Percentiles rank a stretch among this genome's conserved stretches.
Evolutionary conservation across 2,329 filamentous ascomycete species (phyloP).

Genomic region (Thelonectria rubi): DNA sequence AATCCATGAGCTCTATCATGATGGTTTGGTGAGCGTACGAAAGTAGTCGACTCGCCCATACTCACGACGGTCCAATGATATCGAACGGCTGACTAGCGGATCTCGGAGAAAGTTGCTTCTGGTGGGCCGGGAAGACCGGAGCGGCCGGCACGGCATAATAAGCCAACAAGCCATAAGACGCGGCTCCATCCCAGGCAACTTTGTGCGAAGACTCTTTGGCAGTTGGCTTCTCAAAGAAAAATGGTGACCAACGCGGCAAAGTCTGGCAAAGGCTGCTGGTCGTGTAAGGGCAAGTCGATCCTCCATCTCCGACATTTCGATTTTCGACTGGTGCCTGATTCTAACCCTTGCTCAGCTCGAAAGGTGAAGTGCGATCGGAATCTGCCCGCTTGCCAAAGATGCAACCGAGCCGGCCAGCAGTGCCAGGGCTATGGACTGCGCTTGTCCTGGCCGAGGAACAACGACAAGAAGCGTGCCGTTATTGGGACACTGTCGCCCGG

Average conservation of each 20-base stretch:
- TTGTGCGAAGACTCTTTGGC: constrained; percentile 1
- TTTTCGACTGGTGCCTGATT: too few species aligned
- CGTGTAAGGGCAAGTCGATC: constrained; percentile 27
- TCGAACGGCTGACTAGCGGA: not conserved
- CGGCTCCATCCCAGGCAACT: constrained; percentile 18
- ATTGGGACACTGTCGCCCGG: not conserved
- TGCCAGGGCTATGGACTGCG: constrained; percentile 31
- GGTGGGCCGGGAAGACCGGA: constrained; percentile 6
- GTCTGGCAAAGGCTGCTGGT: constrained; percentile 33
- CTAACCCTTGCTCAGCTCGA: constrained; percentile 18
- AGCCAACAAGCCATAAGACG: not conserved
- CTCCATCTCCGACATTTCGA: not conserved
- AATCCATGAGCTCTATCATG: not conserved
- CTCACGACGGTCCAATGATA: not conserved
- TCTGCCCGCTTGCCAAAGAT: constrained; percentile 26
- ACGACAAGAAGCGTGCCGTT: constrained; percentile 28
- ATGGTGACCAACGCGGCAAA: constrained; percentile 12
- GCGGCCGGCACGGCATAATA: not conserved
- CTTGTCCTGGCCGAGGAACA: constrained; percentile 29
- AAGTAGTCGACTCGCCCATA: too few species aligned
- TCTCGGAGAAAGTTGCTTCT: constrained; percentile 17
- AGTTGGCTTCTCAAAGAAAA: not conserved
- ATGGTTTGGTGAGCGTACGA: too few species aligned
- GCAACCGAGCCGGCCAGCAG: not conserved
- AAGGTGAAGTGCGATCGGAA: constrained; percentile 32